These are phyloP conservation scores for Aspergillus japonicus DNA, from an alignment of 2,329 filamentous ascomycete genomes.

Conservation along the genomic window DNA sequence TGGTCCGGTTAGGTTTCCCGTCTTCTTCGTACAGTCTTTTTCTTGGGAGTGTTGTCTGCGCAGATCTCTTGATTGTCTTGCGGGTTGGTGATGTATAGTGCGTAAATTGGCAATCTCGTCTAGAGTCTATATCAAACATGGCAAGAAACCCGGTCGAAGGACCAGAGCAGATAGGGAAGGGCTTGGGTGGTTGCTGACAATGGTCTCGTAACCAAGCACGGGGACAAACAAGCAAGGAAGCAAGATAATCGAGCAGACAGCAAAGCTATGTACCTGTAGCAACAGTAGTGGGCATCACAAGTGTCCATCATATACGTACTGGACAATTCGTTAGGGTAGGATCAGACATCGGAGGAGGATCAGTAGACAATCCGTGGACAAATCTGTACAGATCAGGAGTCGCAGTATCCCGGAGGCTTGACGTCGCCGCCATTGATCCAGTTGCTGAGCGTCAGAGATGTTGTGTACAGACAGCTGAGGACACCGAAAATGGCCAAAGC, in stretches of 20 bases:
- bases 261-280: slow-evolving; percentile 1
- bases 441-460: slow-evolving; percentile 77
- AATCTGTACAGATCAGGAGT: slow-evolving; percentile 34
- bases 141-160: not conserved
- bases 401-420: slow-evolving; percentile 64
- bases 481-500: slow-evolving; percentile 77
- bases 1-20: not conserved
- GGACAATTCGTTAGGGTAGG: not conserved
- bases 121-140: slow-evolving; percentile 4
- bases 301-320: slow-evolving; percentile 14
- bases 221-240: not conserved
- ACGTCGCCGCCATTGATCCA: slow-evolving; percentile 67
- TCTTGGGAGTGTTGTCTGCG: too few relatives aligned
- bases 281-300: slow-evolving; percentile 7
- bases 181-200: not conserved
- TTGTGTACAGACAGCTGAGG: slow-evolving; percentile 89
- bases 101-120: slow-evolving; percentile 4
- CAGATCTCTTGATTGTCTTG: not conserved
- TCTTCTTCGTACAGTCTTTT: not conserved
- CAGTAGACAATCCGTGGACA: not conserved
- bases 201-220: not conserved
- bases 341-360: not conserved
- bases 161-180: not conserved
- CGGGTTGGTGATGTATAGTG: not conserved
- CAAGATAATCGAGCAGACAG: not conserved